These are phyloP conservation scores for Quercus phellos DNA, from an alignment of 331 rosid species.

Conservation along the genomic window DNA sequence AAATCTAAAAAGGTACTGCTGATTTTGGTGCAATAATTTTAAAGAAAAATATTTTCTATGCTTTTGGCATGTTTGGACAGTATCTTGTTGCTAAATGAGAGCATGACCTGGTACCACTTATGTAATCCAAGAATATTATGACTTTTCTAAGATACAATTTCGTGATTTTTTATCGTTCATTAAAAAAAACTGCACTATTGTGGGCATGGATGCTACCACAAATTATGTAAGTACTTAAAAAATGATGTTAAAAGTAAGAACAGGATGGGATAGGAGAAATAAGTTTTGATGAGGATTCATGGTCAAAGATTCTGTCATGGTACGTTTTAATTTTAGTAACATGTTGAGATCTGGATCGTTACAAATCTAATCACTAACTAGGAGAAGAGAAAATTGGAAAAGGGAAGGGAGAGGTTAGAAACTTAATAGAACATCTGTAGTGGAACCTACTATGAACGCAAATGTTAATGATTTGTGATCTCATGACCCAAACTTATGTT, in stretches of 20 bases:
- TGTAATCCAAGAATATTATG: background rate
- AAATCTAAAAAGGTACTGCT: background rate
- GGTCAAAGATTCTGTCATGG: background rate
- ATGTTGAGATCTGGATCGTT: too few relatives aligned
- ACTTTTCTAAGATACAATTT: background rate
- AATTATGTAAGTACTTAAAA: background rate
- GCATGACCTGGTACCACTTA: background rate
- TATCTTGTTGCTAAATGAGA: background rate
- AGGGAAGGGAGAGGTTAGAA: background rate
- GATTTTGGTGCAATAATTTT: background rate
- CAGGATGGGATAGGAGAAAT: background rate
- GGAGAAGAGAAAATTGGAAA: too few relatives aligned
- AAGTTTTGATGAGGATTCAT: background rate
- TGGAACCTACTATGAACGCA: background rate
- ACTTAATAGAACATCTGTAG: background rate
- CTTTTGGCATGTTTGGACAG: background rate
- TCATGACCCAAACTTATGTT: background rate
- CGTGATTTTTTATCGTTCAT: background rate
- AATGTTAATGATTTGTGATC: background rate
- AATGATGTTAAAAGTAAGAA: background rate
- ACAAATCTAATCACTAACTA: too few relatives aligned
- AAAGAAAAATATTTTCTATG: background rate
- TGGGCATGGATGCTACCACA: background rate
- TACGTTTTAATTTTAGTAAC: background rate
- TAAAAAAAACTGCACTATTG: background rate